Conservation (phyloP, 2,329 filamentous ascomycete species). For the Apiospora phragmitis region DNA sequence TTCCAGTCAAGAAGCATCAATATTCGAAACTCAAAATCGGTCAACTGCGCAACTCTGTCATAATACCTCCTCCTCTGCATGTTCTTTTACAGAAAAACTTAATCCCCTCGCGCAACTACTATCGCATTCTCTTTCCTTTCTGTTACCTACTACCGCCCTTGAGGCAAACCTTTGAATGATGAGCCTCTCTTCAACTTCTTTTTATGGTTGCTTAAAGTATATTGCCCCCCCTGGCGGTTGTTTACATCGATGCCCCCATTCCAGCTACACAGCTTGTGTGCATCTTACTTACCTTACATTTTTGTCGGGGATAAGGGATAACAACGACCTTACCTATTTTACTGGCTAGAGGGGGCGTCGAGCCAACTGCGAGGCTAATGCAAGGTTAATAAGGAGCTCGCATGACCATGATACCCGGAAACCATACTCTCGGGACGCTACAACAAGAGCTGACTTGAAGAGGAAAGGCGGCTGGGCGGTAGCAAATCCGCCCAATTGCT, state of each 20-base stretch:
- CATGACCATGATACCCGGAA: slow-evolving; percentile 13
- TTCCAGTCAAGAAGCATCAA: background rate
- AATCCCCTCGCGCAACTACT: background rate
- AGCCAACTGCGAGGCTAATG: slow-evolving; percentile 17
- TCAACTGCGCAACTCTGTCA: background rate
- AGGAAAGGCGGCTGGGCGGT: slow-evolving; percentile 8
- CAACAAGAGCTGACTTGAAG: slow-evolving; percentile 5
- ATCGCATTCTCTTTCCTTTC: background rate
- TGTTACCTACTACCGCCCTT: background rate
- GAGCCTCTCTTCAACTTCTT: background rate
- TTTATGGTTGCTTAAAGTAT: background rate
- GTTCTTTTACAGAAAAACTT: background rate
- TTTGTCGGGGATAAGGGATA: background rate
- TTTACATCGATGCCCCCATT: background rate
- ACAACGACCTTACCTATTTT: background rate
- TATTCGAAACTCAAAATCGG: slow-evolving; percentile 1
- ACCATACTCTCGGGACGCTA: slow-evolving; percentile 15
- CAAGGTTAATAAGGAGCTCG: slow-evolving; percentile 16
- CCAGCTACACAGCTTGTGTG: background rate
- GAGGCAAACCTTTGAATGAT: background rate
- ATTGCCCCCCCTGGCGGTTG: background rate
- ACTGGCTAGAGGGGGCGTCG: background rate
- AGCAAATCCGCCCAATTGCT: background rate
- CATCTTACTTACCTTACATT: background rate
- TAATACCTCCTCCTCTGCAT: background rate